Evolutionary conservation across 2,329 filamentous ascomycete genomes (phyloP).

Genomic region (Fusarium sp.): DNA sequence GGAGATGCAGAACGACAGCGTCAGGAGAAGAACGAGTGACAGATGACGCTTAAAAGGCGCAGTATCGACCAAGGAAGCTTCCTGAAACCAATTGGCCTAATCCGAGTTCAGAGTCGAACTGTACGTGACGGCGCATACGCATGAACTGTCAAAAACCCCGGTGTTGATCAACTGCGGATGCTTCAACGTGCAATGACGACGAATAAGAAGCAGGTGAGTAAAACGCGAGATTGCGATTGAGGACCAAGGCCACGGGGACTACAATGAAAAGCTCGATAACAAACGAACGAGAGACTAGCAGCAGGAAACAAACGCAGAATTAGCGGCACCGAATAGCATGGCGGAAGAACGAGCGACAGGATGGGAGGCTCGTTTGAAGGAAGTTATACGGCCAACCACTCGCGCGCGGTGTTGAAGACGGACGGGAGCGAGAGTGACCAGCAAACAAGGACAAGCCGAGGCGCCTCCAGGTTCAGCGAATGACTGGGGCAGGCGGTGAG

Average conservation of each 20-base stretch:
- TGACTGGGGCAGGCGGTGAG: constrained; percentile 45
- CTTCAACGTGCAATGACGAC: constrained; percentile 31
- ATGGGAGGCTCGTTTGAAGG: constrained; percentile 32
- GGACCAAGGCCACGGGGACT: constrained; percentile 28
- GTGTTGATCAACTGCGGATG: constrained; percentile 28
- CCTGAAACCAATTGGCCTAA: constrained; percentile 39
- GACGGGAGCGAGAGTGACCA: constrained; percentile 33
- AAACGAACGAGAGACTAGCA: constrained; percentile 45
- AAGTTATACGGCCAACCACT: constrained; percentile 41
- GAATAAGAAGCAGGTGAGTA: constrained; percentile 24
- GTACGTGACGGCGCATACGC: constrained; percentile 30
- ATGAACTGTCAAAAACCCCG: constrained; percentile 32
- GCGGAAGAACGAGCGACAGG: constrained; percentile 38
- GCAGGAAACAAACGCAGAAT: constrained; percentile 36
- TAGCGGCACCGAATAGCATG: constrained; percentile 42
- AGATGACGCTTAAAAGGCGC: constrained; percentile 34
- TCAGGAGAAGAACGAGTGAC: constrained; percentile 42
- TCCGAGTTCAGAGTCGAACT: constrained; percentile 29
- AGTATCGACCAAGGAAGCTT: constrained; percentile 29
- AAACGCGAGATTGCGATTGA: constrained; percentile 29
- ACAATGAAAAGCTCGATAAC: constrained; percentile 28
- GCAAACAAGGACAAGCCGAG: constrained; percentile 20
- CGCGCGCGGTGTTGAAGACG: constrained; percentile 40
- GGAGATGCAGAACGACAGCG: constrained; percentile 32
- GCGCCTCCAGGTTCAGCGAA: constrained; percentile 34